phyloP scores from a whole-genome alignment of 306 rosid species.

The Hippophae gyantsensis region DNA sequence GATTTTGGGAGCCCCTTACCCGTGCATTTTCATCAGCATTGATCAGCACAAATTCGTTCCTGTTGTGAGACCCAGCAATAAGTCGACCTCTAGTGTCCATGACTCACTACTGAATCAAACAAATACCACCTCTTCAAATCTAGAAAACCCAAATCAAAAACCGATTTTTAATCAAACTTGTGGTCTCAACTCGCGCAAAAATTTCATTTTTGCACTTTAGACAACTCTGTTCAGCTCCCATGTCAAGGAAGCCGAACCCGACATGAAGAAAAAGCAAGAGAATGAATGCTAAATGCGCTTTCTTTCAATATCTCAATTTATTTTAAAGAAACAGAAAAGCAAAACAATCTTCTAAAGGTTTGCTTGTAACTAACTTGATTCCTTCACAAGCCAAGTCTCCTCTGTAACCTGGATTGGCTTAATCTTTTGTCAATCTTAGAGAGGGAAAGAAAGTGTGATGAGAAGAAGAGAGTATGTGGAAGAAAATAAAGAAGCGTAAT shows the following conservation, averaged over 20 bases:
- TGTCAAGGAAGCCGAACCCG: slow-evolving; percentile 27
- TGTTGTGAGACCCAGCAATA: slow-evolving; percentile 93
- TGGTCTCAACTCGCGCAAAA: slow-evolving; percentile 14
- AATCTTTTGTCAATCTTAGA: slow-evolving; percentile 21
- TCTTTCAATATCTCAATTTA: not conserved
- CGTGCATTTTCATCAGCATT: slow-evolving; percentile 90
- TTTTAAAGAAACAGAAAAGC: not conserved
- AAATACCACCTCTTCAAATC: slow-evolving; percentile 22
- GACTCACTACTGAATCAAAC: slow-evolving; percentile 16
- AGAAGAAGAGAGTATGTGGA: slow-evolving; percentile 21
- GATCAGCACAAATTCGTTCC: slow-evolving; percentile 95
- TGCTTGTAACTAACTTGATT: slow-evolving; percentile 16
- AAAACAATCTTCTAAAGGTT: not conserved
- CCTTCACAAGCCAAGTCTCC: slow-evolving; percentile 33
- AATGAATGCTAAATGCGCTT: slow-evolving; percentile 17
- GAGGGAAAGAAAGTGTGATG: slow-evolving; percentile 8
- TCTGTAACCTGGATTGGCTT: slow-evolving; percentile 36
- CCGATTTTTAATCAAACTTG: slow-evolving; percentile 25
- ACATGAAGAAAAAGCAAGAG: slow-evolving; percentile 5
- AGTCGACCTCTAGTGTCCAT: slow-evolving; percentile 91
- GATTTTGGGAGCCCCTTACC: slow-evolving; percentile 27
- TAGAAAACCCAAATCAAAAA: slow-evolving; percentile 13
- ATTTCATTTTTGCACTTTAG: slow-evolving; percentile 34
- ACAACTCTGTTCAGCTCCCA: slow-evolving; percentile 18
- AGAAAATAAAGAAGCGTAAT: slow-evolving; percentile 56